A percentile compares a stretch with the other conserved stretches of the same genome.
These are phyloP conservation scores for Pleodorina starrii DNA, from an alignment of 139 green algal genomes.

Conservation along the genomic window DNA sequence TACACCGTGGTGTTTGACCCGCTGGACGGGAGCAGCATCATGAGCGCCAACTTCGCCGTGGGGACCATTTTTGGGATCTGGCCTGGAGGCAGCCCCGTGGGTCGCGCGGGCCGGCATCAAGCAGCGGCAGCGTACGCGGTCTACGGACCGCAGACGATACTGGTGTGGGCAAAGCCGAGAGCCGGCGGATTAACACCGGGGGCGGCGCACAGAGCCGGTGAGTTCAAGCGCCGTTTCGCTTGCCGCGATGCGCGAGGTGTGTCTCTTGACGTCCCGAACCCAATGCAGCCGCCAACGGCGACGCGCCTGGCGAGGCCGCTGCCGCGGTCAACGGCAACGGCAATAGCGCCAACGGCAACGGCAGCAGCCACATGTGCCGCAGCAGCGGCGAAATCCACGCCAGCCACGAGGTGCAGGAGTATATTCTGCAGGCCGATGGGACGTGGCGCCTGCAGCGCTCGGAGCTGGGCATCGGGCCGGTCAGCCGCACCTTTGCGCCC, in stretches of 20 bases:
- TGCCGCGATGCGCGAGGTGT: too few species aligned
- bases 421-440: slow-evolving; percentile 39
- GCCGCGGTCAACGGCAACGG: not conserved
- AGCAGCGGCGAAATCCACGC: not conserved
- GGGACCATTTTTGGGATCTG: slow-evolving; percentile 91
- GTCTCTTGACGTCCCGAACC: too few species aligned
- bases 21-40: slow-evolving; percentile 84
- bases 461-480: slow-evolving; percentile 1
- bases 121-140: slow-evolving; percentile 84
- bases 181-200: not conserved
- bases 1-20: slow-evolving; percentile 90
- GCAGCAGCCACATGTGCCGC: not conserved
- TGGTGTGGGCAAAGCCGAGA: slow-evolving; percentile 77
- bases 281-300: not conserved
- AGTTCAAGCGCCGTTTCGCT: too few species aligned
- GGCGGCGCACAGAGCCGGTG: too few species aligned
- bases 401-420: slow-evolving; percentile 25
- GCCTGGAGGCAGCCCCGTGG: slow-evolving; percentile 72
- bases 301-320: not conserved
- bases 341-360: not conserved
- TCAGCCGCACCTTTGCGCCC: slow-evolving; percentile 70
- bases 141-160: slow-evolving; percentile 84
- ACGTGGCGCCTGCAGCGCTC: not conserved
- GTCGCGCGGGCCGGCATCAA: slow-evolving; percentile 72
- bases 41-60: slow-evolving; percentile 86